phyloP scores from a whole-genome alignment of 805 yeast species.

The Candida golubevii region DNA sequence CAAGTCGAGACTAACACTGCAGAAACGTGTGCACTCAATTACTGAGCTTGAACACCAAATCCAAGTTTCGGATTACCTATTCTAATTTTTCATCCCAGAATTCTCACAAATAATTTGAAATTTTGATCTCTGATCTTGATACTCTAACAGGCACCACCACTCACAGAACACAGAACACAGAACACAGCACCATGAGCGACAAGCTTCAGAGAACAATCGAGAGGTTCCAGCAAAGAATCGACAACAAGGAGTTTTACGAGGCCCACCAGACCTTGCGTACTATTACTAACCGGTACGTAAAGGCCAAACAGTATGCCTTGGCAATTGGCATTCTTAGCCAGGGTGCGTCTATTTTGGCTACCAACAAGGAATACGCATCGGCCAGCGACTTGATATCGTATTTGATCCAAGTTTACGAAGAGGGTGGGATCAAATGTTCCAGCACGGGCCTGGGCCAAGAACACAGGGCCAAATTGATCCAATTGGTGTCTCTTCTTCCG shows the following conservation, averaged over 20 bases:
- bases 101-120: too few relatives aligned
- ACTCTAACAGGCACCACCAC: too few relatives aligned
- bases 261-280: slow-evolving; percentile 95
- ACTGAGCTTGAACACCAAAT: too few relatives aligned
- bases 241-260: slow-evolving; percentile 77
- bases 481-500: slow-evolving; percentile 43
- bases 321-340: slow-evolving; percentile 72
- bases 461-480: slow-evolving; percentile 45
- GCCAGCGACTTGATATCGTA: slow-evolving; percentile 74
- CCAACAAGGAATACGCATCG: slow-evolving; percentile 71
- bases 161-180: too few relatives aligned
- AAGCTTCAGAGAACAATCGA: slow-evolving; percentile 58
- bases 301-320: slow-evolving; percentile 58
- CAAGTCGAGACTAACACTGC: too few relatives aligned
- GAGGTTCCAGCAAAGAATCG: slow-evolving; percentile 66
- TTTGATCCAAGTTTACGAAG: slow-evolving; percentile 64
- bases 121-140: too few relatives aligned
- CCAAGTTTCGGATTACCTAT: too few relatives aligned
- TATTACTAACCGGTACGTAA: slow-evolving; percentile 77
- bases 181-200: slow-evolving; percentile 14
- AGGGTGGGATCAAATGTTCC: slow-evolving; percentile 35
- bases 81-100: too few relatives aligned
- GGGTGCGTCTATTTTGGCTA: slow-evolving; percentile 64
- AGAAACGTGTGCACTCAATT: too few relatives aligned
- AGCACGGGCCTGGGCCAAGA: slow-evolving; percentile 23